Evolutionary conservation across 2,329 filamentous ascomycete genomes (phyloP).

Genomic region (Alternaria atra): DNA sequence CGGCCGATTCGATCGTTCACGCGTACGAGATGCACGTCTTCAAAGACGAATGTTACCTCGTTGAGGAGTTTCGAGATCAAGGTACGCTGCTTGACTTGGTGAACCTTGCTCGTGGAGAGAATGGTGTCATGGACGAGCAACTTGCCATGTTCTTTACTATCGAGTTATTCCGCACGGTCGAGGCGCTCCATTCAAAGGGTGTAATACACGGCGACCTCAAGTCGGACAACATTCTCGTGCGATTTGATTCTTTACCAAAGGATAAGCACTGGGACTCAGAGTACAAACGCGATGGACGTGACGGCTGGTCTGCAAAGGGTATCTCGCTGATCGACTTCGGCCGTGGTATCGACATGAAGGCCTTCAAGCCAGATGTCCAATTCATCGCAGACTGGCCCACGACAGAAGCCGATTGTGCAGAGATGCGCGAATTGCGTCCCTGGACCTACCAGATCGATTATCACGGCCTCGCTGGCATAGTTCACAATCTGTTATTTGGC

Average conservation of each 20-base stretch:
- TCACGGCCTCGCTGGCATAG: conserved; percentile 85
- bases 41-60: conserved; percentile 85
- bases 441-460: conserved; percentile 99
- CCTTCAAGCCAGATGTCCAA: conserved; percentile 77
- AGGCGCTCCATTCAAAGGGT: conserved; percentile 80
- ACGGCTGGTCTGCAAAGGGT: conserved; percentile 83
- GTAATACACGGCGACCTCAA: conserved; percentile 95
- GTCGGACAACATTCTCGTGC: conserved; percentile 91
- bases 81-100: conserved; percentile 95
- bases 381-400: conserved; percentile 98
- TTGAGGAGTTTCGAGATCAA: conserved; percentile 87
- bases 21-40: conserved; percentile 94
- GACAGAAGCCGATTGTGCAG: conserved; percentile 84
- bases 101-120: conserved; percentile 80
- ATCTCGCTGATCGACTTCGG: conserved; percentile 94
- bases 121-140: conserved; percentile 83
- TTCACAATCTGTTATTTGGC: conserved; percentile 91
- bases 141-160: conserved; percentile 95
- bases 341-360: conserved; percentile 90
- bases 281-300: conserved; percentile 76
- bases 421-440: conserved; percentile 91
- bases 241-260: conserved; percentile 68
- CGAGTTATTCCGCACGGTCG: conserved; percentile 88
- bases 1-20: conserved; percentile 78
- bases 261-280: conserved; percentile 64